phyloP scores from a whole-genome alignment of 148 eudicot species.

The Rhododendron ovatum region DNA sequence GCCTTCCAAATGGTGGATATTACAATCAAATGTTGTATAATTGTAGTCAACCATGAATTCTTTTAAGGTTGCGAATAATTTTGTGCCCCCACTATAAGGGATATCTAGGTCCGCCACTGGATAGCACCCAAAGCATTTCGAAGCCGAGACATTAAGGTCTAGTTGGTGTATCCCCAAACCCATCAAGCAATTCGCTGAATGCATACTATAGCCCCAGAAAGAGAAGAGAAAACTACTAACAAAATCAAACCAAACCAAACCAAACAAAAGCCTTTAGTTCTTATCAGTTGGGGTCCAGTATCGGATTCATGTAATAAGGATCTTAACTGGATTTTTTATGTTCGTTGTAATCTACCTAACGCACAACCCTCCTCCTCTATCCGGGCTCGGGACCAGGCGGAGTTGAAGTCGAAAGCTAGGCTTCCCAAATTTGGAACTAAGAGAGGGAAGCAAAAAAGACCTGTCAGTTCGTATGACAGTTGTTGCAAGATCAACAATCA shows the following conservation, averaged over 20 bases:
- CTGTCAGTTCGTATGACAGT: background rate
- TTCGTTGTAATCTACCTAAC: background rate
- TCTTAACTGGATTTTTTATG: background rate
- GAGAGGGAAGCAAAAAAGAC: background rate
- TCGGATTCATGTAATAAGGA: background rate
- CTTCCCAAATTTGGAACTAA: background rate
- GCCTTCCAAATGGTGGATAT: too few relatives aligned
- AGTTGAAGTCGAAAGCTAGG: background rate
- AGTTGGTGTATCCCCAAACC: background rate
- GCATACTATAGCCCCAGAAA: background rate
- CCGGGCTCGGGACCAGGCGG: background rate
- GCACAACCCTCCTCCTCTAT: background rate
- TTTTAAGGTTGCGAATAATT: background rate
- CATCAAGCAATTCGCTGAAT: background rate
- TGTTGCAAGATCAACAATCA: background rate
- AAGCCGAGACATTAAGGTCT: background rate
- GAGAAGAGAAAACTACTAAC: background rate
- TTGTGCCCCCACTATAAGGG: background rate
- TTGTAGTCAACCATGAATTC: too few relatives aligned
- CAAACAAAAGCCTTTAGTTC: background rate
- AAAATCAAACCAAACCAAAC: background rate
- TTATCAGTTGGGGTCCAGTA: background rate
- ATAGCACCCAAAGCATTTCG: too few relatives aligned
- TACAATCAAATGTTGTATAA: too few relatives aligned
- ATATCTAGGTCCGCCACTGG: too few relatives aligned